These are phyloP conservation scores for Candida andamanensis DNA, from an alignment of 805 yeast genomes.

Conservation along the genomic window DNA sequence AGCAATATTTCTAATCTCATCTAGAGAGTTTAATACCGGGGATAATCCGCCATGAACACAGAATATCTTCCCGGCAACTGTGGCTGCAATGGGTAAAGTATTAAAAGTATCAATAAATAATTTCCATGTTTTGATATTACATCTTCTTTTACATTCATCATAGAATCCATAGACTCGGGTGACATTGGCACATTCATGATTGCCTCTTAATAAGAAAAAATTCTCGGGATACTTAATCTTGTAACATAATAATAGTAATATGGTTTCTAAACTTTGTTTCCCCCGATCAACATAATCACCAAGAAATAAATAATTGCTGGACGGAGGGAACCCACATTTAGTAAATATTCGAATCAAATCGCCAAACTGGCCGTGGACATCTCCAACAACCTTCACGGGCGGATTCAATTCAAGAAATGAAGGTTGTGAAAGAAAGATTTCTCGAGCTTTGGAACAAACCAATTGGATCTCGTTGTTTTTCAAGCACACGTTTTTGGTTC, in stretches of 20 bases:
- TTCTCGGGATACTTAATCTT: conserved; percentile 96
- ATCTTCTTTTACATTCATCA: conserved; percentile 94
- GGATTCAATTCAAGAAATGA: conserved; percentile 80
- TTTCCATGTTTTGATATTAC: conserved; percentile 92
- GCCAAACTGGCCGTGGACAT: conserved; percentile 94
- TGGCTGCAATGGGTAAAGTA: conserved; percentile 91
- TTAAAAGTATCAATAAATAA: conserved; percentile 91
- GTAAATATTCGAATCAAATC: conserved; percentile 88
- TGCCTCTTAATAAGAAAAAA: conserved; percentile 87
- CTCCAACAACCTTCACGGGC: conserved; percentile 85
- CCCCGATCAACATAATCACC: conserved; percentile 99
- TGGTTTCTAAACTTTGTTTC: conserved; percentile 91
- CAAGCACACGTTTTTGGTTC: conserved; percentile 83
- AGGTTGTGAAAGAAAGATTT: conserved; percentile 86
- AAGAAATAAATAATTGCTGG: conserved; percentile 82
- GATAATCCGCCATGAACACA: conserved; percentile 84
- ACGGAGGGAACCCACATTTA: conserved; percentile 96
- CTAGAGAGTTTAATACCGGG: conserved; percentile 68
- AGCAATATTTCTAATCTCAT: conserved; percentile 68
- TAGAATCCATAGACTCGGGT: conserved; percentile 96
- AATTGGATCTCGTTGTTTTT: conserved; percentile 85
- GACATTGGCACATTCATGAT: conserved; percentile 96
- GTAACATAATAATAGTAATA: conserved; percentile 79
- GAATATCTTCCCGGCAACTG: conserved; percentile 91
- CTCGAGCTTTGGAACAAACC: conserved; percentile 84